phyloP scores from a whole-genome alignment of 768 basidiomycete species.

The Lactarius sanguifluus region DNA sequence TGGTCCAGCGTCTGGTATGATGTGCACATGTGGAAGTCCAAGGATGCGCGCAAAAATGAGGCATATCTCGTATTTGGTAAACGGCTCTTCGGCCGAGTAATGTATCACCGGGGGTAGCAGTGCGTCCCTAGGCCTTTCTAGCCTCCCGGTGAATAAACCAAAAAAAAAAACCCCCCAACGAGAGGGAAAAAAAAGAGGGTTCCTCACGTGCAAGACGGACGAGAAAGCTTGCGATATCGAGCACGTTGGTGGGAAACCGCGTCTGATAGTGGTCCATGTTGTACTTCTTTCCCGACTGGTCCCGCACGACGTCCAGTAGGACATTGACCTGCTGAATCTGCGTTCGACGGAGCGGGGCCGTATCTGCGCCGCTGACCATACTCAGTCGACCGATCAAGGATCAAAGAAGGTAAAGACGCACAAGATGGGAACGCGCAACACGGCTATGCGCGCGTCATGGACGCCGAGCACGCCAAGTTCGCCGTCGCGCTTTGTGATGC shows the following conservation, averaged over 20 bases:
- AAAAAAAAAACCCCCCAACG: neutral
- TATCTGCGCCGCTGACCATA: slow-evolving; percentile 53
- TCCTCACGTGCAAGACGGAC: slow-evolving; percentile 66
- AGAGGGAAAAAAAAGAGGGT: slow-evolving; percentile 17
- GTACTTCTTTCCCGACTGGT: slow-evolving; percentile 84
- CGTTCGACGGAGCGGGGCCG: slow-evolving; percentile 79
- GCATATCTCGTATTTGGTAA: slow-evolving; percentile 94
- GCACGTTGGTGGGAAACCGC: slow-evolving; percentile 87
- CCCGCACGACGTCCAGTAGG: slow-evolving; percentile 80
- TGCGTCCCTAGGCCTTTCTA: slow-evolving; percentile 39
- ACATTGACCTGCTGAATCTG: slow-evolving; percentile 89
- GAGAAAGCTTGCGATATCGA: slow-evolving; percentile 85
- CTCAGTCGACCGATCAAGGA: neutral
- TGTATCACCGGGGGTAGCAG: slow-evolving; percentile 75
- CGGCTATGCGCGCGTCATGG: slow-evolving; percentile 54
- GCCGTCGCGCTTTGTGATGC: slow-evolving; percentile 81
- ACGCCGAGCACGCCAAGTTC: slow-evolving; percentile 73
- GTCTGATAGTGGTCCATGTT: slow-evolving; percentile 97
- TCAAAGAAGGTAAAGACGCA: slow-evolving; percentile 39
- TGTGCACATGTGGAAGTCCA: slow-evolving; percentile 67
- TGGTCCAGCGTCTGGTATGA: slow-evolving; percentile 67
- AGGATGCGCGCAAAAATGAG: slow-evolving; percentile 73
- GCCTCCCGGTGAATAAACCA: neutral
- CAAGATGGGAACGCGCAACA: slow-evolving; percentile 91
- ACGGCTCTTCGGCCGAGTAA: slow-evolving; percentile 77